phyloP scores from a whole-genome alignment of 345 rosid species.

The Arabidopsis suecica region DNA sequence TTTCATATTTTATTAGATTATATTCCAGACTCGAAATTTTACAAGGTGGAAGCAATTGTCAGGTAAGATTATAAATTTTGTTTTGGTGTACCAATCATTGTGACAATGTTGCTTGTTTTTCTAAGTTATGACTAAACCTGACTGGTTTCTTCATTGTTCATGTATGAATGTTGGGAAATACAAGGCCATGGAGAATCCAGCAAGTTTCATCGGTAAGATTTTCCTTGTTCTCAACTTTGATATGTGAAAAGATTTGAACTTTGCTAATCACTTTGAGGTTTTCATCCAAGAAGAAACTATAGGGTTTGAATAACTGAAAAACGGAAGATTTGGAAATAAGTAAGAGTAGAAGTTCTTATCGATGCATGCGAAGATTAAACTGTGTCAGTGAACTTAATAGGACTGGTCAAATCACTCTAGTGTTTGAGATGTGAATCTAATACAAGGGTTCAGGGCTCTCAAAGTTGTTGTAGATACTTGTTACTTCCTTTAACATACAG shows the following conservation, averaged over 20 bases:
- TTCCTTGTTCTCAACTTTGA: not conserved
- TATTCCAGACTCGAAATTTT: conserved; percentile 74
- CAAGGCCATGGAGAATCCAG: conserved; percentile 85
- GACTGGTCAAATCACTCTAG: conserved; percentile 2
- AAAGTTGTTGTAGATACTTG: not conserved
- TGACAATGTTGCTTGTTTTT: conserved; percentile 20
- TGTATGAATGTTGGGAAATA: conserved; percentile 43
- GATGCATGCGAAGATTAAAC: conserved; percentile 25
- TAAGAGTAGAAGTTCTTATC: conserved; percentile 17
- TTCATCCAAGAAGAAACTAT: too few species aligned
- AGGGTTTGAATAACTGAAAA: too few species aligned
- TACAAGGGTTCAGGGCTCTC: not conserved
- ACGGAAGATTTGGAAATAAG: too few species aligned
- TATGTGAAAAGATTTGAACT: conserved; percentile 24
- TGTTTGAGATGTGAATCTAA: conserved; percentile 7
- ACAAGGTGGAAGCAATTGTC: conserved; percentile 88
- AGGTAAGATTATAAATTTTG: conserved; percentile 46
- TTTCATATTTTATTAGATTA: conserved; percentile 47
- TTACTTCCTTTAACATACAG: not conserved
- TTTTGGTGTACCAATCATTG: not conserved
- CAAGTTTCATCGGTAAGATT: conserved; percentile 84
- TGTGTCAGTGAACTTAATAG: not conserved
- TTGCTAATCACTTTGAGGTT: conserved; percentile 1
- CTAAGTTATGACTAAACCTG: not conserved
- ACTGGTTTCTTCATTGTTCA: conserved; percentile 18